Evolutionary conservation across 148 eudicot genomes (phyloP).

Genomic region (Spergularia marina): DNA sequence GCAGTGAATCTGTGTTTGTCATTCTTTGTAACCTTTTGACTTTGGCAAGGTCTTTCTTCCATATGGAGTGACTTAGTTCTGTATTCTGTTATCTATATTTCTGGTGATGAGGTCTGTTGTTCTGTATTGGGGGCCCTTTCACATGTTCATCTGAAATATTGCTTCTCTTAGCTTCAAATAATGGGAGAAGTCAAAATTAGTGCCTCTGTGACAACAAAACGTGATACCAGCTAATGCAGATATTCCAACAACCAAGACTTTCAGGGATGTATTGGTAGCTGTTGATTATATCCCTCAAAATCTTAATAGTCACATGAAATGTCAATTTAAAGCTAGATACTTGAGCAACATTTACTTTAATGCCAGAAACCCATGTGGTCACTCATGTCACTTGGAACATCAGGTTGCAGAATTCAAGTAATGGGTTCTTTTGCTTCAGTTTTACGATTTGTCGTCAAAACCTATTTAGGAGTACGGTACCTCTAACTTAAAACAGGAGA

Average conservation of each 20-base stretch:
- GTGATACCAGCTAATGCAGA: not conserved
- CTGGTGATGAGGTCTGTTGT: not conserved
- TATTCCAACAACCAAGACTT: not conserved
- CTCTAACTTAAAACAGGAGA: too few species aligned
- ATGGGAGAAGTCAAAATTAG: not conserved
- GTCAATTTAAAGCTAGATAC: not conserved
- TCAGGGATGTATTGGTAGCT: not conserved
- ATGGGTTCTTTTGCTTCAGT: not conserved
- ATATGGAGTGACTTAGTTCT: not conserved
- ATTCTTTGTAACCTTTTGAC: not conserved
- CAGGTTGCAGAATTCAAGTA: not conserved
- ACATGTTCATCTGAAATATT: not conserved
- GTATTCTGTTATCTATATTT: not conserved
- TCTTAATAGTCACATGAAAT: not conserved
- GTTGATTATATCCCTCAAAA: not conserved
- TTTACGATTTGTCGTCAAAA: not conserved
- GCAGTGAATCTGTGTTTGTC: not conserved
- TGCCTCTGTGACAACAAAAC: not conserved
- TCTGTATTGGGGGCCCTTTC: not conserved
- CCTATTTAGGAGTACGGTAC: not conserved
- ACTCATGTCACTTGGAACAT: not conserved
- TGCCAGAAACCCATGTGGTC: not conserved
- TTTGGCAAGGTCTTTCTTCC: not conserved
- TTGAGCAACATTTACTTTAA: not conserved
- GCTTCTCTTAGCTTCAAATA: not conserved